Base-by-base conservation (phyloP, 352 stramenopile species). In the Globisporangium spiculum region DNA sequence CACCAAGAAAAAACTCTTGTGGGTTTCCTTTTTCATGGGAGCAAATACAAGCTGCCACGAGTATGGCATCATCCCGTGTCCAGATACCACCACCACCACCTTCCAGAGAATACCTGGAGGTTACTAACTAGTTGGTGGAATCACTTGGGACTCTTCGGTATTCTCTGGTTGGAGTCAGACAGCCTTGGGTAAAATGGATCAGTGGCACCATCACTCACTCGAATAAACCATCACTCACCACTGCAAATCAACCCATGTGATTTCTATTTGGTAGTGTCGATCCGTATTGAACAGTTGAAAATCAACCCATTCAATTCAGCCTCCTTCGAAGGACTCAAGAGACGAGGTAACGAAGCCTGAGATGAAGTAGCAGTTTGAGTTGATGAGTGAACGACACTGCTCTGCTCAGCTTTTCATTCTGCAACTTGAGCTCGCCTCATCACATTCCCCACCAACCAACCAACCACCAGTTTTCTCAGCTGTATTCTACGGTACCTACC, bases 341-440 rank as follows among this genome's bases (percentile, higher is more conserved):
- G 27, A 32, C 27, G 27, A 32, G 27, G 2, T 32, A 32, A 32
- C 27, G 27, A 32, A 32, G 27, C 27, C 27, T 32, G 27, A 32
- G 27, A 32, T 32, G 27, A 32, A 32, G 27, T 32, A 32, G 27
- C 41, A n/a, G 16, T 50, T 50, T 16, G 41, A 5, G 41, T 50
- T 59, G 16, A 14, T 59, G 53, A 34, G 24, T 20, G 26, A 30
- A 59, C 12, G 53, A 27, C 53, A 20, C 20, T 10, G 27, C 8
- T 32, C 38, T 57, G 24, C 24, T 41, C 26, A 58, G 20, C 16
- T 41, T 58, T 24, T 46, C 62, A 67, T 61, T 67, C 62, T 20
- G 50, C 52, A 36, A 61, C 53, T 27, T 60, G 62, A 57, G 50
- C 52, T 38, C 62, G 24, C 10, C 46, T 32, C 60, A 66, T 7